A percentile compares a stretch with the other conserved stretches of the same genome.
Evolutionary conservation across 208 protist species (phyloP).

Genomic region (Borovskyia barvae): DNA sequence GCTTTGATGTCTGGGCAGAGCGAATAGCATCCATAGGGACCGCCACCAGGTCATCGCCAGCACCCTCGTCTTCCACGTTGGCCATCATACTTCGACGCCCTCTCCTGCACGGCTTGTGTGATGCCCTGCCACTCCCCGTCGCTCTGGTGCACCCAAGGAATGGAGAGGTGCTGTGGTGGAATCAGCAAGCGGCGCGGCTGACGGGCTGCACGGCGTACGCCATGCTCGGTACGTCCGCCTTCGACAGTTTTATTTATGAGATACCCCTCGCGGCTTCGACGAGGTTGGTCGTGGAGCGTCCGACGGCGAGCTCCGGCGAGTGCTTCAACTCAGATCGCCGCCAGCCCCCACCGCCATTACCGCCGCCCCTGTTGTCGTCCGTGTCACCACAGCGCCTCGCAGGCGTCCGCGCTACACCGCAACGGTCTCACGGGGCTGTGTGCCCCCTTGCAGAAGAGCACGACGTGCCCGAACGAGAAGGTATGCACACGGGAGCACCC

Average conservation of each 20-base stretch:
- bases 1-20: constrained; percentile 55
- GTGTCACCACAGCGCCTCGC: constrained; percentile 25
- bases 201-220: constrained; percentile 41
- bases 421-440: too few species aligned
- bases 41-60: not conserved
- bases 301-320: constrained; percentile 3
- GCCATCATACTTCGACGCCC: constrained; percentile 52
- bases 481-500: too few species aligned
- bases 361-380: not conserved
- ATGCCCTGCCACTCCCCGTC: constrained; percentile 55
- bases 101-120: constrained; percentile 52
- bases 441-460: too few species aligned
- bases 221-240: constrained; percentile 48
- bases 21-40: not conserved
- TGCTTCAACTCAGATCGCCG: constrained; percentile 1
- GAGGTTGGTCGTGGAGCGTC: too few species aligned
- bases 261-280: not conserved
- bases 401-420: not conserved
- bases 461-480: too few species aligned
- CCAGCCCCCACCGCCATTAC: not conserved
- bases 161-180: constrained; percentile 67
- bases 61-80: not conserved
- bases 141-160: constrained; percentile 60
- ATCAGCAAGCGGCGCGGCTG: constrained; percentile 25
- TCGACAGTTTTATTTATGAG: constrained; percentile 24